Evolutionary conservation across 768 basidiomycete genomes (phyloP), one percentile per base, ranked within the genome.

Genomic region (Favolaschia claudopus): DNA sequence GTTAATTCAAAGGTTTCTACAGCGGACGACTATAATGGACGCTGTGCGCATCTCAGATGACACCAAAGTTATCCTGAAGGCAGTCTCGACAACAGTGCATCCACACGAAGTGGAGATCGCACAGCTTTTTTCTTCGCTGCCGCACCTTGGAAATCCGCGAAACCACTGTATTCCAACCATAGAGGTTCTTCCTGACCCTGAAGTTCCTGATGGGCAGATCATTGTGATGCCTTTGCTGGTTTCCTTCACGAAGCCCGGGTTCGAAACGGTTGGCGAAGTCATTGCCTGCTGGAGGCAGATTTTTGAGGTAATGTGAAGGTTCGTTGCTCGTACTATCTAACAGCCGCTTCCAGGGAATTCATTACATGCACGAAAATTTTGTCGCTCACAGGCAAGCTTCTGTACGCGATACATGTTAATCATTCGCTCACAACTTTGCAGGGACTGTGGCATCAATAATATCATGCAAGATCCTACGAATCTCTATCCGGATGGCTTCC

Each of bases 311-410:
- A 36, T 40, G 27, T 12, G 6, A 27, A n/a, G n/a, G n/a, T n/a
- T n/a, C n/a, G n/a, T n/a, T n/a, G n/a, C n/a, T n/a, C n/a, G n/a
- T n/a, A n/a, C n/a, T n/a, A n/a, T 37, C 20, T 29, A 13, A 9
- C 32, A 20, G 7, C 10, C 17, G 5, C 12, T 45, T 8, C 7
- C 24, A 44, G 53, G 42, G 53, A 3, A 43, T 54, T 28, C 42
- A 44, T 4, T 54, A 24, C 43, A 45, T 44, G 42, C 53, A 54
- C 43, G 53, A 54, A 33, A 54, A 54, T 28, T 45, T 44, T 13
- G 33, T 54, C 12, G 53, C 53, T 3, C 53, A 54, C 33, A 40
- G 53, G 53, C 45, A 45, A 19, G 53, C n/a, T n/a, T 14, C 7
- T 42, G n/a, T 5, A 20, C 7, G 10, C 3, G 5, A 7, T 34